These are phyloP conservation scores for Prunus fruticosa DNA, from an alignment of 306 rosid genomes.

Conservation along the genomic window DNA sequence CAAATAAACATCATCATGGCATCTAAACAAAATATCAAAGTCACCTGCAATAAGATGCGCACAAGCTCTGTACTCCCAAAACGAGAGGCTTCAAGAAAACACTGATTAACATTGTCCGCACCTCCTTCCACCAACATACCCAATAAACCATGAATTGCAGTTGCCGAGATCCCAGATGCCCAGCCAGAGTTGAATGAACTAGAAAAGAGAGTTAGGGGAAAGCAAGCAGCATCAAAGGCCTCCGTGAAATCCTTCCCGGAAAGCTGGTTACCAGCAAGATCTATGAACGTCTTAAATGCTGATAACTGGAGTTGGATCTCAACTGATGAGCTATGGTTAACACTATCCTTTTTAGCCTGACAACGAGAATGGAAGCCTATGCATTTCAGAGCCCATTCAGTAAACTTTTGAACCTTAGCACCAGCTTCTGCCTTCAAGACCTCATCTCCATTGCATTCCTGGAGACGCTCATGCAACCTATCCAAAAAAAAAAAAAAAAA, in stretches of 20 bases:
- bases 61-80: conserved; percentile 92
- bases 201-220: conserved; percentile 86
- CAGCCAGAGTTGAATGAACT: conserved; percentile 83
- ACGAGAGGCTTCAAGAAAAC: conserved; percentile 91
- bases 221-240: conserved; percentile 95
- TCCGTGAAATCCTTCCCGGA: conserved; percentile 87
- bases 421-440: conserved; percentile 85
- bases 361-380: conserved; percentile 75
- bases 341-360: conserved; percentile 50
- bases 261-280: conserved; percentile 84
- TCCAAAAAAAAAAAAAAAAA: conserved; percentile 33
- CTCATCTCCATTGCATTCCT: conserved; percentile 88
- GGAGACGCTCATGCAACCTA: conserved; percentile 88
- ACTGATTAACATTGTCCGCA: conserved; percentile 88
- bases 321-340: conserved; percentile 47
- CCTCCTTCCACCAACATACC: conserved; percentile 87
- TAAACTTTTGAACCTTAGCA: conserved; percentile 79
- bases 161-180: conserved; percentile 75
- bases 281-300: conserved; percentile 75
- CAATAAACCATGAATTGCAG: conserved; percentile 77
- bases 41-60: conserved; percentile 80
- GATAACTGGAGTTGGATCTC: conserved; percentile 83
- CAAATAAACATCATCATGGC: not conserved
- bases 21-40: not conserved
- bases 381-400: conserved; percentile 92